Evolutionary conservation across 495 filamentous ascomycete species (phyloP).

Genomic region (Aspergillus nanangensis): DNA sequence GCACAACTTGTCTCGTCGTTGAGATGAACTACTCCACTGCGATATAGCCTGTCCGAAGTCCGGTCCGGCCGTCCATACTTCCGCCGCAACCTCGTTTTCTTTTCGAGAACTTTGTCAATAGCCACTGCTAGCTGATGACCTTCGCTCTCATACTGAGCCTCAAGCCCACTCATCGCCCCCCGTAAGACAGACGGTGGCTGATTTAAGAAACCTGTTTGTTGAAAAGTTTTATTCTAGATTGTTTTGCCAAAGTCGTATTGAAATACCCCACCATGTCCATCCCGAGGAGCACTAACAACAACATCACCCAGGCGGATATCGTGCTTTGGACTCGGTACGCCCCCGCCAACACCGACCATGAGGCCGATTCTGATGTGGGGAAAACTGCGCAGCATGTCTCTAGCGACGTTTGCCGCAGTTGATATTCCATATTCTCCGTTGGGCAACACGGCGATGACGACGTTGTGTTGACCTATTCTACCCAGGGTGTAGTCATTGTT

Average conservation of each 20-base stretch:
- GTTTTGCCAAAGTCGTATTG: background rate
- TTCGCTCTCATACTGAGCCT: background rate
- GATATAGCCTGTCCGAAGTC: background rate
- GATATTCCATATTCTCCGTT: background rate
- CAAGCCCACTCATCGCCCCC: background rate
- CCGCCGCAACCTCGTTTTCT: background rate
- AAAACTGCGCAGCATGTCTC: background rate
- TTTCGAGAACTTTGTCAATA: background rate
- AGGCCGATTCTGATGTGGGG: background rate
- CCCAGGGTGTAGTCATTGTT: background rate
- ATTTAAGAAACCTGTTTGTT: background rate
- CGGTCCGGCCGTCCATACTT: background rate
- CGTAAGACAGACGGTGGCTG: background rate
- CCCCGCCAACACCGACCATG: background rate
- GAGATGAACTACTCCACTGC: background rate
- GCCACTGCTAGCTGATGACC: background rate
- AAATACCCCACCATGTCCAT: background rate
- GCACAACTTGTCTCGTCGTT: background rate
- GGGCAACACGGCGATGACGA: background rate
- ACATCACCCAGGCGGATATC: background rate
- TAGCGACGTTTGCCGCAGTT: background rate
- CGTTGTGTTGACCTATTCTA: background rate
- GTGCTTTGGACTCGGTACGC: background rate
- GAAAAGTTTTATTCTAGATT: background rate
- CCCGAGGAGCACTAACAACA: background rate